A percentile compares a stretch with the other conserved stretches of the same genome.
Conservation (phyloP, 2,329 filamentous ascomycete genomes). For the Neofusicoccum cordaticola region DNA sequence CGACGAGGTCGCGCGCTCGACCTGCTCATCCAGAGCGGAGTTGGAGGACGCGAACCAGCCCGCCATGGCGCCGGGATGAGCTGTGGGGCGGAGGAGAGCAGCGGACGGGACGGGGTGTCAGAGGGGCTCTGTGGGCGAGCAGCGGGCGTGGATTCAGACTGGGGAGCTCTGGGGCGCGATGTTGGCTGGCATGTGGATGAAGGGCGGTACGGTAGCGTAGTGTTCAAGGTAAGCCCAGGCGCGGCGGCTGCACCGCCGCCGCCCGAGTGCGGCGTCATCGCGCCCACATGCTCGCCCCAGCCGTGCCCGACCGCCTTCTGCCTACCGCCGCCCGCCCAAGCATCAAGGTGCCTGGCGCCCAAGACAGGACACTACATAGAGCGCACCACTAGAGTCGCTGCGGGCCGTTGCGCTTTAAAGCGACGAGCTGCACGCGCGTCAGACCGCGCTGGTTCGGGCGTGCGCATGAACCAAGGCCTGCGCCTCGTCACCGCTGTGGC, state of each 20-base stretch:
- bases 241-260: neutral
- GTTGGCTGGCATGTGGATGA: slow-evolving; percentile 9
- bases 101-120: neutral
- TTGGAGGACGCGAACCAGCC: slow-evolving; percentile 94
- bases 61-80: slow-evolving; percentile 60
- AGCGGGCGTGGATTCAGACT: neutral
- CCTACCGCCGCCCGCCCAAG: neutral
- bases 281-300: neutral
- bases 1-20: slow-evolving; percentile 90
- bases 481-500: slow-evolving; percentile 15
- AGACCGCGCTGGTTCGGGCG: neutral
- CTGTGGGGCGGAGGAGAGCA: neutral
- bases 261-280: slow-evolving; percentile 11
- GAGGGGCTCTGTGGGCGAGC: neutral
- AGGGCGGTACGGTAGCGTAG: neutral
- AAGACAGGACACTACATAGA: neutral
- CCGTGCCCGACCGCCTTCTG: slow-evolving; percentile 7
- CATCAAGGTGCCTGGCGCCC: neutral
- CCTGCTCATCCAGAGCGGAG: slow-evolving; percentile 91
- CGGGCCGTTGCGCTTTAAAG: slow-evolving; percentile 1
- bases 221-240: neutral
- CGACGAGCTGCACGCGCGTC: neutral
- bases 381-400: neutral
- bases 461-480: neutral
- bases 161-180: slow-evolving; percentile 1